phyloP scores from a whole-genome alignment of 805 yeast genomes.

The Saccharomycopsis schoenii region DNA sequence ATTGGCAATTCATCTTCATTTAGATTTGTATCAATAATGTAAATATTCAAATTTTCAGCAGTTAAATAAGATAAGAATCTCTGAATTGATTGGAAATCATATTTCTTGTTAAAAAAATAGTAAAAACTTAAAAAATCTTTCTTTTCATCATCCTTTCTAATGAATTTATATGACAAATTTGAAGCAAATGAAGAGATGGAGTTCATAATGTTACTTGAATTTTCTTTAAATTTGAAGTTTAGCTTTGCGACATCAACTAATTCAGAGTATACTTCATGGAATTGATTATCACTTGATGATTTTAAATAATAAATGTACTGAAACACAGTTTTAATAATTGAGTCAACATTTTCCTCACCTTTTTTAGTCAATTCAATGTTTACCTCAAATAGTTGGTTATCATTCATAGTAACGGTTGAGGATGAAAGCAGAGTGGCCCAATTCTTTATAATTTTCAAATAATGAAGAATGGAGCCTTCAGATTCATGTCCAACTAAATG shows the following conservation, averaged over 20 bases:
- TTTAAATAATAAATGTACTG: constrained; percentile 53
- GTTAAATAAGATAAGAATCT: constrained; percentile 40
- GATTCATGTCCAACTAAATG: constrained; percentile 93
- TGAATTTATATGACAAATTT: constrained; percentile 38
- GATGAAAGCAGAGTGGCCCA: constrained; percentile 77
- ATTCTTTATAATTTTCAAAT: constrained; percentile 51
- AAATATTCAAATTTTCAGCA: constrained; percentile 51
- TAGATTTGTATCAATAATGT: constrained; percentile 43
- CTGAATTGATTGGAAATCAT: constrained; percentile 20
- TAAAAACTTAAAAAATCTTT: constrained; percentile 3
- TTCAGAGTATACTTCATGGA: constrained; percentile 64
- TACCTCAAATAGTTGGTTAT: constrained; percentile 55
- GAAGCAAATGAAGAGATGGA: constrained; percentile 66
- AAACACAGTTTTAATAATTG: constrained; percentile 50
- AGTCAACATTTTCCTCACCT: constrained; percentile 58
- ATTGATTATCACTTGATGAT: constrained; percentile 53
- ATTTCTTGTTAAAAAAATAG: constrained; percentile 32
- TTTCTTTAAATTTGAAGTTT: constrained; percentile 73
- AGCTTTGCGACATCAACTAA: constrained; percentile 55
- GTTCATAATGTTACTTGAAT: constrained; percentile 48
- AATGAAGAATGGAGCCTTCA: constrained; percentile 67
- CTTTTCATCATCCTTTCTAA: constrained; percentile 2
- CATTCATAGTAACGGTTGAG: constrained; percentile 57
- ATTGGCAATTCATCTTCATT: constrained; percentile 36
- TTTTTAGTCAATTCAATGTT: constrained; percentile 66